Percentiles rank a stretch among this genome's conserved stretches.
These are phyloP conservation scores for Xylariaceae sp. DNA, from an alignment of 2,329 filamentous ascomycete genomes.

Conservation along the genomic window DNA sequence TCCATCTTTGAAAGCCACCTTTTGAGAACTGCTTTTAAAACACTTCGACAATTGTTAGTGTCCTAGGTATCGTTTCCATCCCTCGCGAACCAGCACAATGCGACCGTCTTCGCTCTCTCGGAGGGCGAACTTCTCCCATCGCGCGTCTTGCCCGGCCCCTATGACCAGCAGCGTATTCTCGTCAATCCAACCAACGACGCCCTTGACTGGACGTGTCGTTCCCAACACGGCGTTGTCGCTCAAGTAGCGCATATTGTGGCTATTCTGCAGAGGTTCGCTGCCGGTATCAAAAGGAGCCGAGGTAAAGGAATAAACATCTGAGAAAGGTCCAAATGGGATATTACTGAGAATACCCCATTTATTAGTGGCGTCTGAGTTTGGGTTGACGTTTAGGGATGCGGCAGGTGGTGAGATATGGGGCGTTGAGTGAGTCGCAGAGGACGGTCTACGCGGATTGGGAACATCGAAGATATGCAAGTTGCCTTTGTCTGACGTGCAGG, in stretches of 20 bases:
- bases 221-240: slow-evolving; percentile 40
- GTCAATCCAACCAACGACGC: slow-evolving; percentile 76
- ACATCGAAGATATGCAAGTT: slow-evolving; percentile 93
- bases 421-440: slow-evolving; percentile 16
- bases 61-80: slow-evolving; percentile 73
- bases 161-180: slow-evolving; percentile 71
- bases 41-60: slow-evolving; percentile 18
- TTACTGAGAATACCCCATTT: slow-evolving; percentile 85
- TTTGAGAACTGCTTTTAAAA: neutral
- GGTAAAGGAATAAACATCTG: slow-evolving; percentile 81
- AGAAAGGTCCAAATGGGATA: slow-evolving; percentile 83
- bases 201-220: slow-evolving; percentile 64
- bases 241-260: slow-evolving; percentile 28
- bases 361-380: slow-evolving; percentile 50
- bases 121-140: slow-evolving; percentile 83
- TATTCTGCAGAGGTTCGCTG: slow-evolving; percentile 56
- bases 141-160: slow-evolving; percentile 71
- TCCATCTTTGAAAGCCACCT: neutral
- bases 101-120: slow-evolving; percentile 63
- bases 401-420: slow-evolving; percentile 17
- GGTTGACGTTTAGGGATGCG: slow-evolving; percentile 17
- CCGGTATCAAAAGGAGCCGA: slow-evolving; percentile 78
- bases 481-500: slow-evolving; percentile 93
- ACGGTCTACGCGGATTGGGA: slow-evolving; percentile 46
- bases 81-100: slow-evolving; percentile 62